phyloP scores from a whole-genome alignment of 2,329 filamentous ascomycete genomes.

The Colletotrichum somersetense region DNA sequence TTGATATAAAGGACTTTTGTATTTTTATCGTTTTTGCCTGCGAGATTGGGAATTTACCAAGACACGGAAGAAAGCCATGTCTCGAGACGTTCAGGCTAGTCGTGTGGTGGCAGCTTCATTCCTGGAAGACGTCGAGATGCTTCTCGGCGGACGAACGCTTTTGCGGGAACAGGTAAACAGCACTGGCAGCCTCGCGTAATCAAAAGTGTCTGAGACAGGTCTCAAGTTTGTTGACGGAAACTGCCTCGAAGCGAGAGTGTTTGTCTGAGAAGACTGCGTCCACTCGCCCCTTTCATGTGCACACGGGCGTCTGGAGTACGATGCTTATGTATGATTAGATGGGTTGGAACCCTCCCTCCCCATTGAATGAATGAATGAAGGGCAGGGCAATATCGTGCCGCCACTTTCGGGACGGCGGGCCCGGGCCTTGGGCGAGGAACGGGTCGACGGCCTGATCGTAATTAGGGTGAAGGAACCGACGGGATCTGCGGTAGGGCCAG shows the following conservation, averaged over 20 bases:
- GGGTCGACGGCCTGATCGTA: not conserved
- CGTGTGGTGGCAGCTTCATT: constrained; percentile 20
- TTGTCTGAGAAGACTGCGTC: constrained; percentile 5
- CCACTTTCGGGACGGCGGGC: constrained; percentile 16
- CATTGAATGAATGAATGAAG: constrained; percentile 17
- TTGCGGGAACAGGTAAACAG: constrained; percentile 16
- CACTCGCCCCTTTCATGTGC: constrained; percentile 3
- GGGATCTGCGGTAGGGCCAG: constrained; percentile 29
- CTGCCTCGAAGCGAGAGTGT: constrained; percentile 13
- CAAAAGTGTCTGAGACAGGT: constrained; percentile 35
- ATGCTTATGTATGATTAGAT: constrained; percentile 11
- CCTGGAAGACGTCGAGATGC: constrained; percentile 7
- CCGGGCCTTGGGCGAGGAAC: constrained; percentile 16
- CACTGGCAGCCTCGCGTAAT: constrained; percentile 17
- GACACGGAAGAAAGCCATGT: not conserved
- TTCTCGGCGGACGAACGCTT: not conserved
- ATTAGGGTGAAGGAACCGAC: constrained; percentile 17
- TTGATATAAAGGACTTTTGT: not conserved
- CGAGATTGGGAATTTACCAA: constrained; percentile 5
- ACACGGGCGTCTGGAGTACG: not conserved
- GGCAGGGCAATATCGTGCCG: constrained; percentile 1
- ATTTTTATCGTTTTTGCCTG: not conserved
- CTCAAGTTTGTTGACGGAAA: constrained; percentile 23
- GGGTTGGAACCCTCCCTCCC: constrained; percentile 4
- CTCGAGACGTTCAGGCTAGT: not conserved